Percentiles rank a stretch among this genome's conserved stretches.
Conservation (phyloP, 352 stramenopile genomes). For the Globisporangium mamillatum region DNA sequence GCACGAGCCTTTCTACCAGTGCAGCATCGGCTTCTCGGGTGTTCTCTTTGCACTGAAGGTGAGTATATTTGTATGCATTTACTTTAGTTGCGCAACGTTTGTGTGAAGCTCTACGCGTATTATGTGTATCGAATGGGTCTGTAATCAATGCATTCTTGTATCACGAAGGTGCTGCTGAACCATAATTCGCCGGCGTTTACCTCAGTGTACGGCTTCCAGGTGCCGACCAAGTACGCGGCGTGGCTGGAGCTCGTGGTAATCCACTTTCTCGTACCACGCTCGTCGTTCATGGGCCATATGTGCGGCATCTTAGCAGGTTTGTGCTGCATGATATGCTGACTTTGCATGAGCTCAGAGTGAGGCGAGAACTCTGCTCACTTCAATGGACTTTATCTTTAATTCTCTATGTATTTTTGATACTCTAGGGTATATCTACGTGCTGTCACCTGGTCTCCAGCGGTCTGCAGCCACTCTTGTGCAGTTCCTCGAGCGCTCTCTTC, state of each 20-base stretch:
- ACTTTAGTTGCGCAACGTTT: not conserved
- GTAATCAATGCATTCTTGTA: too few species aligned
- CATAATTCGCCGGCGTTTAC: conserved; percentile 64
- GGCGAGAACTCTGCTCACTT: too few species aligned
- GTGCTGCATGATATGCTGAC: not conserved
- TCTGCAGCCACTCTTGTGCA: not conserved
- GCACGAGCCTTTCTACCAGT: conserved; percentile 41
- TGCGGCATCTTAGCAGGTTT: conserved; percentile 83
- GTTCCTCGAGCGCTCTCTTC: conserved; percentile 2
- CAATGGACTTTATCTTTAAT: too few species aligned
- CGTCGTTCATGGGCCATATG: conserved; percentile 85
- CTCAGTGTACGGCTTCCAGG: conserved; percentile 59
- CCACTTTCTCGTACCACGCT: conserved; percentile 73
- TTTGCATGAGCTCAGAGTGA: not conserved
- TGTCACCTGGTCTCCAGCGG: conserved; percentile 9
- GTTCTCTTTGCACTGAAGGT: conserved; percentile 84
- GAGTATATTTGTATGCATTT: not conserved
- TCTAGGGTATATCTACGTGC: conserved; percentile 20
- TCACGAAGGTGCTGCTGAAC: conserved; percentile 75
- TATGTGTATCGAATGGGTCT: too few species aligned
- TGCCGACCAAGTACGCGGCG: conserved; percentile 85
- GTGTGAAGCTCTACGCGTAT: too few species aligned
- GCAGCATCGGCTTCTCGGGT: conserved; percentile 73
- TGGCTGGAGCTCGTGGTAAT: conserved; percentile 89
- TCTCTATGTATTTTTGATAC: not conserved